A percentile compares a stretch with the other conserved stretches of the same genome.
phyloP scores from a whole-genome alignment of 495 filamentous ascomycete species.

The Daldinia vernicosa region DNA sequence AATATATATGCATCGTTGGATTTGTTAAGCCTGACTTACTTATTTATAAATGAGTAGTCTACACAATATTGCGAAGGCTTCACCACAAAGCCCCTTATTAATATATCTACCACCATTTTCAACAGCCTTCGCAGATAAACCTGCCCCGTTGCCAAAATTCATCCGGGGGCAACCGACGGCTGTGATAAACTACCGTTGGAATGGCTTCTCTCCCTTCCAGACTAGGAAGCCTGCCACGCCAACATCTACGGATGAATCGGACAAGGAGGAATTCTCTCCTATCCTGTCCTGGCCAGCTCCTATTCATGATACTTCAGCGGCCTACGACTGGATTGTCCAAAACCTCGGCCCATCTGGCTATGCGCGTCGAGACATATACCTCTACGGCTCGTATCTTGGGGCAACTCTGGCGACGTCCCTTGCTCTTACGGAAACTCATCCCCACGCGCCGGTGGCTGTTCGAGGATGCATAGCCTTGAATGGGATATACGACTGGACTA shows the following conservation, averaged over 20 bases:
- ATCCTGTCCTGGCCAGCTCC: conserved; percentile 55
- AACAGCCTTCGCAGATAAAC: conserved; percentile 17
- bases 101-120: conserved; percentile 52
- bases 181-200: conserved; percentile 57
- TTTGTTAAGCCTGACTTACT: neutral
- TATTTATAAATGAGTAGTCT: conserved; percentile 34
- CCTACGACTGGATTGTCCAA: conserved; percentile 55
- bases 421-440: conserved; percentile 57
- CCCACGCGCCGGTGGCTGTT: conserved; percentile 48
- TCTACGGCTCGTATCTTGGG: conserved; percentile 61
- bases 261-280: conserved; percentile 24
- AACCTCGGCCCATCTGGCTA: conserved; percentile 44
- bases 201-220: conserved; percentile 17
- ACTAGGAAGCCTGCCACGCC: neutral
- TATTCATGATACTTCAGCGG: conserved; percentile 58
- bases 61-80: conserved; percentile 45
- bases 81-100: conserved; percentile 43
- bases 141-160: conserved; percentile 46
- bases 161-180: conserved; percentile 46
- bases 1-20: neutral
- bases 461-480: conserved; percentile 59
- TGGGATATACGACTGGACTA: conserved; percentile 65
- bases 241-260: neutral
- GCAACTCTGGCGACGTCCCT: conserved; percentile 59
- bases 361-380: conserved; percentile 51